Conservation (phyloP, 1,284 basidiomycete genomes). For the Singerocomus inundabilis region DNA sequence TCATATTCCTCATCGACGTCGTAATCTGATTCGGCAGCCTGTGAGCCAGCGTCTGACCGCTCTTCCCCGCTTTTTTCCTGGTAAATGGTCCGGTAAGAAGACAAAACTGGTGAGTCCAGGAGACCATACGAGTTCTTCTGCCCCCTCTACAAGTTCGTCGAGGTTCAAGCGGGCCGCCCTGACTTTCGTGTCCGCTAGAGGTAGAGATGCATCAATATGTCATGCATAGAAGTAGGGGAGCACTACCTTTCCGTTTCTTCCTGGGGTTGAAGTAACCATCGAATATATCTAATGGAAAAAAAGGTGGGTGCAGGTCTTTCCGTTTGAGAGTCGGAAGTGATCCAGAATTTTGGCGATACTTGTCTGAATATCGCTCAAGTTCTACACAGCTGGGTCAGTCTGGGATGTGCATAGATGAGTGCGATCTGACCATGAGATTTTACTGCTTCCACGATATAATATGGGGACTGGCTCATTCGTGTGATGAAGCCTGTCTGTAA, state of each 20-base stretch:
- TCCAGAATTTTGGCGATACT: conserved; percentile 61
- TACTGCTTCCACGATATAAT: conserved; percentile 68
- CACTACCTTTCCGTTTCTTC: conserved; percentile 54
- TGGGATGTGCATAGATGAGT: background rate
- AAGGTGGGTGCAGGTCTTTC: conserved; percentile 66
- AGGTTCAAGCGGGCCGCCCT: conserved; percentile 53
- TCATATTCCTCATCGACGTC: conserved; percentile 84
- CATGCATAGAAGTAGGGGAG: background rate
- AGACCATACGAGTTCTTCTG: conserved; percentile 54
- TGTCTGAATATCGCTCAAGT: conserved; percentile 75
- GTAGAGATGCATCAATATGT: background rate
- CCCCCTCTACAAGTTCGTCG: conserved; percentile 64
- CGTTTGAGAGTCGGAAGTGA: conserved; percentile 64
- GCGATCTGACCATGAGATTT: conserved; percentile 56
- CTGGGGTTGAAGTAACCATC: conserved; percentile 75
- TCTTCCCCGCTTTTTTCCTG: conserved; percentile 69
- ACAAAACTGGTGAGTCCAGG: background rate
- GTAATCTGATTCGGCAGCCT: conserved; percentile 65
- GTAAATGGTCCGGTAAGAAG: background rate
- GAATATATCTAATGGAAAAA: conserved; percentile 75
- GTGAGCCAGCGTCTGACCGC: conserved; percentile 60
- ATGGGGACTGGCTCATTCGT: conserved; percentile 63
- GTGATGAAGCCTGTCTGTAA: conserved; percentile 65
- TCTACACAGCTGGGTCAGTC: conserved; percentile 40
- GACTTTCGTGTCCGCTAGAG: conserved; percentile 36